Percentiles rank a stretch among this genome's conserved stretches.
Evolutionary conservation across 2,329 filamentous ascomycete genomes (phyloP).

Genomic region (Aspergillus ochraceus): DNA sequence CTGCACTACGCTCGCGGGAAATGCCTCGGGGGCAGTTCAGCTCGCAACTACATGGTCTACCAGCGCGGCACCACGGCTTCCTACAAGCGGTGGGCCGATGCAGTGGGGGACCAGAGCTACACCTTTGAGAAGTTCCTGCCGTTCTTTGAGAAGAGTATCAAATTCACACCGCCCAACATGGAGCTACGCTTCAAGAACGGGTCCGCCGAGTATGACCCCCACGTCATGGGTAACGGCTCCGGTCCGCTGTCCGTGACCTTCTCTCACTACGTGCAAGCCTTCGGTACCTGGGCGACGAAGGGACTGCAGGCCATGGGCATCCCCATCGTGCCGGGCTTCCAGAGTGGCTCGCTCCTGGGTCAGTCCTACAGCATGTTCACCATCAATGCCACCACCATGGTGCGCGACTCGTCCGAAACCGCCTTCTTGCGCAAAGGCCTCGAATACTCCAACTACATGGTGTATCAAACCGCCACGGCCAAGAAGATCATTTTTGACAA

Average conservation of each 20-base stretch:
- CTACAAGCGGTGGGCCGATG: conserved; percentile 22
- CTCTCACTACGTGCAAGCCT: conserved; percentile 41
- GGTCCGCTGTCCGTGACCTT: conserved; percentile 43
- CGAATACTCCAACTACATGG: conserved; percentile 26
- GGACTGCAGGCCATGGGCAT: conserved; percentile 47
- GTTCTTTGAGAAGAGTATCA: conserved; percentile 27
- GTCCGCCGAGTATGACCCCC: conserved; percentile 22
- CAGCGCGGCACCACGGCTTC: conserved; percentile 4
- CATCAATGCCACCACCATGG: conserved; percentile 33
- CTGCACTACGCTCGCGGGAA: conserved; percentile 31
- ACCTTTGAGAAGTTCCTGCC: conserved; percentile 25
- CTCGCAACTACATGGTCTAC: conserved; percentile 21
- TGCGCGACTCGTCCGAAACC: conserved; percentile 29
- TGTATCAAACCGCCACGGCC: conserved; percentile 46
- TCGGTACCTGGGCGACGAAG: conserved; percentile 40
- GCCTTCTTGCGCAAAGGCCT: conserved; percentile 23
- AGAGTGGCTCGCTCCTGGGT: conserved; percentile 44
- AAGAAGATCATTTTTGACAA: conserved; percentile 45
- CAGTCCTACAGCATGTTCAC: conserved; percentile 31
- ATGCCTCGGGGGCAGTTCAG: conserved; percentile 28
- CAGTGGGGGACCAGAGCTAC: conserved; percentile 27
- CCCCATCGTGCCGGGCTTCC: conserved; percentile 37
- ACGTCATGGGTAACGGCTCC: conserved; percentile 20
- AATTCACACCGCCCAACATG: conserved; percentile 26
- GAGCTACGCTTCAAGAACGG: conserved; percentile 18